A percentile compares a stretch with the other conserved stretches of the same genome.
Conservation (phyloP, 805 yeast species). For the Isabelozyma pseudorhagii region DNA sequence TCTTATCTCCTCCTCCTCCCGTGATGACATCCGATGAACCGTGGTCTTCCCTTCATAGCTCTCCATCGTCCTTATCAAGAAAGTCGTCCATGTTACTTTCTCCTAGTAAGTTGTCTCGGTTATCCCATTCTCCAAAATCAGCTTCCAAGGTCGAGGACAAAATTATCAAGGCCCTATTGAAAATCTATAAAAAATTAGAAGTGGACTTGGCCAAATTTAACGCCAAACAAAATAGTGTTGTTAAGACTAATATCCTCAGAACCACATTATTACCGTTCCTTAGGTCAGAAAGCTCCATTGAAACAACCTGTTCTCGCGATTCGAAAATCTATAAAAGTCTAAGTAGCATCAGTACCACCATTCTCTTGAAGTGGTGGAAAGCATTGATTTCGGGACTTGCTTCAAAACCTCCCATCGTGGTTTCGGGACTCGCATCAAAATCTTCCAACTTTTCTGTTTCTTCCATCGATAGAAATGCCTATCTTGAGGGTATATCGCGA, state of each 20-base stretch:
- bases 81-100: neutral
- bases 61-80: neutral
- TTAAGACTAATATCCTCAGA: conserved; percentile 47
- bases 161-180: conserved; percentile 19
- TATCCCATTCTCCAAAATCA: neutral
- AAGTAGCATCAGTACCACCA: conserved; percentile 26
- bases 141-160: conserved; percentile 3
- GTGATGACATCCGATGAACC: conserved; percentile 1
- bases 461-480: conserved; percentile 48
- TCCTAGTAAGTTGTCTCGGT: neutral
- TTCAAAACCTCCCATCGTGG: conserved; percentile 3
- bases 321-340: conserved; percentile 29
- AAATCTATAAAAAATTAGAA: conserved; percentile 40
- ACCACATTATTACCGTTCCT: conserved; percentile 46
- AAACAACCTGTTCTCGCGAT: conserved; percentile 13
- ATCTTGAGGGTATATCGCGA: conserved; percentile 52
- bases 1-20: conserved; percentile 4
- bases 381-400: conserved; percentile 31
- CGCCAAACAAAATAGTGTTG: conserved; percentile 32
- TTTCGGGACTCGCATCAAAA: neutral
- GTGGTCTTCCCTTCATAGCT: conserved; percentile 9
- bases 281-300: conserved; percentile 22
- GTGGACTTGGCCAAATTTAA: conserved; percentile 42
- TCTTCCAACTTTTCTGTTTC: conserved; percentile 27
- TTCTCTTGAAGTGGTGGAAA: conserved; percentile 53